Percentiles rank a stretch among this genome's conserved stretches.
phyloP scores from a whole-genome alignment of 345 rosid species.

The Aquilaria yunnanensis region DNA sequence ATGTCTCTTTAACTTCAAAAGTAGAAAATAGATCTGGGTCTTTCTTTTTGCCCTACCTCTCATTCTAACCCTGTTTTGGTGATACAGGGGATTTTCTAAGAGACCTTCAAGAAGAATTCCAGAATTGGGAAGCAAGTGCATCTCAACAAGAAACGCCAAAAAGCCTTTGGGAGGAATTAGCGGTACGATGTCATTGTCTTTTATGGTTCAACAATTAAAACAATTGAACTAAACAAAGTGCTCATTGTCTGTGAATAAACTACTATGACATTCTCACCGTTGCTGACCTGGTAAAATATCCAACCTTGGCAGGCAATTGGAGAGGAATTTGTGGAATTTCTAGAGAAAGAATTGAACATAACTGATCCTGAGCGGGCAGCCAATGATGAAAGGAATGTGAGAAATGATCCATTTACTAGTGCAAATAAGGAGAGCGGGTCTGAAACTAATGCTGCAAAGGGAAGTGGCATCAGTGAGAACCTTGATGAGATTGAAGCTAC shows the following conservation, averaged over 20 bases:
- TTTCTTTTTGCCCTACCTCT: neutral
- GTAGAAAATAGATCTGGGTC: neutral
- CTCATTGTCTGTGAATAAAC: no score
- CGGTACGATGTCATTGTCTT: slow-evolving; percentile 37
- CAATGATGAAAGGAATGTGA: slow-evolving; percentile 9
- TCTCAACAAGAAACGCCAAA: slow-evolving; percentile 78
- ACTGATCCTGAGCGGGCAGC: slow-evolving; percentile 39
- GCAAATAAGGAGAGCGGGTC: slow-evolving; percentile 20
- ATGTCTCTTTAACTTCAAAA: slow-evolving; percentile 3
- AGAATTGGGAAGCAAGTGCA: slow-evolving; percentile 72
- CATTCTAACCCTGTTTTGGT: slow-evolving; percentile 13
- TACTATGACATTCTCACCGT: neutral
- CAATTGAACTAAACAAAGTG: neutral
- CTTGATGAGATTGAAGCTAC: slow-evolving; percentile 91
- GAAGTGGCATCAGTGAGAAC: slow-evolving; percentile 57
- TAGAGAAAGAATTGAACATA: slow-evolving; percentile 81
- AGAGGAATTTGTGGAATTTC: slow-evolving; percentile 91
- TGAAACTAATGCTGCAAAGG: slow-evolving; percentile 26
- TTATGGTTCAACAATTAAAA: neutral
- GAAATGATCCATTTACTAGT: slow-evolving; percentile 20
- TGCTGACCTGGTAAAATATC: slow-evolving; percentile 5
- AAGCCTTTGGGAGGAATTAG: slow-evolving; percentile 95
- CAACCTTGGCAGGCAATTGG: slow-evolving; percentile 57
- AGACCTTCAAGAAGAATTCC: slow-evolving; percentile 91
- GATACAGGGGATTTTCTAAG: slow-evolving; percentile 78